phyloP scores from a whole-genome alignment of 2,329 filamentous ascomycete species.

The Microsporum ferrugineum region DNA sequence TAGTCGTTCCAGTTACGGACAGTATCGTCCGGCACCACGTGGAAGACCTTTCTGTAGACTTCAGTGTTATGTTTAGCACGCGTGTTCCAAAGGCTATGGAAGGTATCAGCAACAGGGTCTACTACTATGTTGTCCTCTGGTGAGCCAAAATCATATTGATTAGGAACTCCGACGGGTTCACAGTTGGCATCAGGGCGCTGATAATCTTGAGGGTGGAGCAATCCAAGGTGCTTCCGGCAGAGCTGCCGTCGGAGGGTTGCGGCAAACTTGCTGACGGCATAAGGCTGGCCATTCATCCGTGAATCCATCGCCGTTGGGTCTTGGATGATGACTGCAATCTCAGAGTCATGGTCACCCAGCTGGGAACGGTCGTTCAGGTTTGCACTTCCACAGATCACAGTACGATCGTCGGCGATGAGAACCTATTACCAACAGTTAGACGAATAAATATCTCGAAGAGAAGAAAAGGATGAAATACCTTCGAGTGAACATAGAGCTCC shows the following conservation, averaged over 20 bases:
- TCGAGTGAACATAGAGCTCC: conserved; percentile 89
- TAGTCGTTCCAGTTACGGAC: conserved; percentile 51
- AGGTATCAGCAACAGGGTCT: conserved; percentile 47
- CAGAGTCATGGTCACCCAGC: conserved; percentile 71
- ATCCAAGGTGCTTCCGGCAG: conserved; percentile 81
- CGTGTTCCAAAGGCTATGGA: conserved; percentile 47
- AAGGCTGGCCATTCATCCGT: conserved; percentile 61
- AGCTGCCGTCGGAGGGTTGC: conserved; percentile 71
- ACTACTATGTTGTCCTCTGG: conserved; percentile 41
- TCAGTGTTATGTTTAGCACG: conserved; percentile 49
- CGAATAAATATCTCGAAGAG: neutral
- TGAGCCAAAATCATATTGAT: conserved; percentile 43
- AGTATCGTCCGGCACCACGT: conserved; percentile 49
- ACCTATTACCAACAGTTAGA: conserved; percentile 28
- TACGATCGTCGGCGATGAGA: conserved; percentile 64
- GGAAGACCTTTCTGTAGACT: conserved; percentile 51
- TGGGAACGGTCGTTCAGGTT: conserved; percentile 65
- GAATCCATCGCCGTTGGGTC: conserved; percentile 60
- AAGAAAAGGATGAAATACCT: conserved; percentile 33
- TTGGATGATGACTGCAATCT: conserved; percentile 82
- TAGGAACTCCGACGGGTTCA: conserved; percentile 46
- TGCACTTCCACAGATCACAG: conserved; percentile 69
- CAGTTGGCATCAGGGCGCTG: conserved; percentile 49
- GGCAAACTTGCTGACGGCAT: conserved; percentile 62
- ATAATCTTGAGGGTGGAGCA: conserved; percentile 61